Percentiles rank a stretch among this genome's conserved stretches.
These are phyloP conservation scores for Nicotiana noctiflora DNA, from an alignment of 257 asterid genomes.

Conservation along the genomic window DNA sequence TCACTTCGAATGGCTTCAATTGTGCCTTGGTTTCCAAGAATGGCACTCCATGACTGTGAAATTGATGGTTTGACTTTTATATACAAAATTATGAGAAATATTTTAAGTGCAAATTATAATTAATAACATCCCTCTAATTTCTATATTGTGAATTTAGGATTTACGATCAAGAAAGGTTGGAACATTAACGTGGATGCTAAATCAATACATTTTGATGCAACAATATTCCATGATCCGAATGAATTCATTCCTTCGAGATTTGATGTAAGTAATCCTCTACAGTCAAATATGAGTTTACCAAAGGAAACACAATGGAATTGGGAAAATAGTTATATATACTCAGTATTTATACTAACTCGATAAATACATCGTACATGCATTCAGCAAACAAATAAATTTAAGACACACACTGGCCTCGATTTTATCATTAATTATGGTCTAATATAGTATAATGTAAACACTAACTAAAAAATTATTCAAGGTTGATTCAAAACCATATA, in stretches of 20 bases:
- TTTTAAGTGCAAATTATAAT: neutral
- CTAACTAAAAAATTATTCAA: neutral
- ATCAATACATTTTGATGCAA: slow-evolving; percentile 11
- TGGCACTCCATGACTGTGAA: slow-evolving; percentile 5
- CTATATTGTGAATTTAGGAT: neutral
- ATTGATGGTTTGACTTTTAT: neutral
- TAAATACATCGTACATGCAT: too few relatives aligned
- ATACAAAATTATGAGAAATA: neutral
- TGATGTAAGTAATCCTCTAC: slow-evolving; percentile 3
- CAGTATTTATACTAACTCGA: too few relatives aligned
- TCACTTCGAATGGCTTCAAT: slow-evolving; percentile 9
- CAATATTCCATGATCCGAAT: neutral
- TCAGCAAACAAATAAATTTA: neutral
- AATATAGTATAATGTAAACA: too few relatives aligned
- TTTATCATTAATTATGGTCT: neutral
- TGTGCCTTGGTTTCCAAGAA: slow-evolving; percentile 6
- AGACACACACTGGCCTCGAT: neutral
- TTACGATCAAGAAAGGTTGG: slow-evolving; percentile 6
- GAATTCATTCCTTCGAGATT: slow-evolving; percentile 6
- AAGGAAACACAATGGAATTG: too few relatives aligned
- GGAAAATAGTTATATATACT: too few relatives aligned
- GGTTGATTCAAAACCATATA: neutral
- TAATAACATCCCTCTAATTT: neutral
- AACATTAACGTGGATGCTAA: slow-evolving; percentile 9
- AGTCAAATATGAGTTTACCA: neutral